Evolutionary conservation across 139 green algal species (phyloP).

Genomic region (Closterium sp.): DNA sequence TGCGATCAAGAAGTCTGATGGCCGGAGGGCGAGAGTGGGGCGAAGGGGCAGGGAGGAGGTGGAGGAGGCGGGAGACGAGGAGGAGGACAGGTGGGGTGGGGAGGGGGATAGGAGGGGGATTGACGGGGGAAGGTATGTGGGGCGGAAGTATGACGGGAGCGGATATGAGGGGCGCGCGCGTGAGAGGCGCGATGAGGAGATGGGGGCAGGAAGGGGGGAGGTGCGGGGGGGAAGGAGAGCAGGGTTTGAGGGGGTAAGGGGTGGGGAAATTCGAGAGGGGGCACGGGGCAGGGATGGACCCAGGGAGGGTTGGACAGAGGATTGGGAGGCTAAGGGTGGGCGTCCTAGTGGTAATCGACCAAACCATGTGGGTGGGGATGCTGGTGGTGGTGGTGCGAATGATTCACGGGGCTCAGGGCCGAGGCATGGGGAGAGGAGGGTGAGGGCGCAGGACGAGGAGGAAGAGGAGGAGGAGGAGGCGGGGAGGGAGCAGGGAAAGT

Average conservation of each 20-base stretch:
- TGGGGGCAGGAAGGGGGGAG: neutral
- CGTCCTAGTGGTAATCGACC: too few relatives aligned
- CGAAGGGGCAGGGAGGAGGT: neutral
- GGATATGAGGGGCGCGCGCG: neutral
- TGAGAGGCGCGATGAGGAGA: neutral
- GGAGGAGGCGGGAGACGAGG: constrained; percentile 3
- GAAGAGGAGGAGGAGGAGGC: neutral
- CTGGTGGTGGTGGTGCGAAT: neutral
- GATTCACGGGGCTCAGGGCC: neutral
- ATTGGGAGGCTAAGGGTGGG: neutral
- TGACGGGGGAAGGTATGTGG: neutral
- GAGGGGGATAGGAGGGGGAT: neutral
- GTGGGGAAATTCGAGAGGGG: neutral
- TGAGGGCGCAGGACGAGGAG: neutral
- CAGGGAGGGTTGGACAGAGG: neutral
- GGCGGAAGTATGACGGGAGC: neutral
- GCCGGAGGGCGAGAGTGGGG: neutral
- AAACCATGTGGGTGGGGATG: neutral
- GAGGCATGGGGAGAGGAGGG: neutral
- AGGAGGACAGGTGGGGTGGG: neutral
- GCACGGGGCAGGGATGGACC: neutral
- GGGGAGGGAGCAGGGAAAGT: neutral
- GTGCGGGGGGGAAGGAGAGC: neutral
- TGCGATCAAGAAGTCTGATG: neutral
- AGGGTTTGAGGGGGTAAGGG: neutral